These are phyloP conservation scores for Westerdykella ornata DNA, from an alignment of 2,329 filamentous ascomycete species.

Conservation along the genomic window DNA sequence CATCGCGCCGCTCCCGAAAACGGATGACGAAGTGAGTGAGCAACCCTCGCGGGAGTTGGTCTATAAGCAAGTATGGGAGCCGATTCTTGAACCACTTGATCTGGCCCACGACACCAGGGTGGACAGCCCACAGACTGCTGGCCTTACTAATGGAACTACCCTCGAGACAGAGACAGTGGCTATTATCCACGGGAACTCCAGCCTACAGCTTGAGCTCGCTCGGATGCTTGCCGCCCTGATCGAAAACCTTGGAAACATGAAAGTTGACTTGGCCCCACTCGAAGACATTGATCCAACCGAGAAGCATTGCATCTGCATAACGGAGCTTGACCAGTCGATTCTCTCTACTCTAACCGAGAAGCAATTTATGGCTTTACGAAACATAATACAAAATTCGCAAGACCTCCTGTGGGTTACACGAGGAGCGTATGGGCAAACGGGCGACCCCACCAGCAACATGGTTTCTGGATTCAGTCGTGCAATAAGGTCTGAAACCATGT, in stretches of 20 bases:
- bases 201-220: conserved; percentile 11
- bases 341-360: conserved; percentile 5
- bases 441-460: conserved; percentile 9
- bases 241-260: conserved; percentile 3
- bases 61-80: conserved; percentile 25
- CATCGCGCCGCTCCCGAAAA: conserved; percentile 17
- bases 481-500: conserved; percentile 13
- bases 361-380: conserved; percentile 6
- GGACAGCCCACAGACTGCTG: conserved; percentile 5
- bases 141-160: background rate
- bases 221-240: conserved; percentile 9
- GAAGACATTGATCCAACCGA: conserved; percentile 7
- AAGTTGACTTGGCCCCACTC: conserved; percentile 5
- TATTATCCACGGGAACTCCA: conserved; percentile 11
- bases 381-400: conserved; percentile 7
- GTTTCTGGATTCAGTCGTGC: conserved; percentile 10
- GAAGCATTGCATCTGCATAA: conserved; percentile 15
- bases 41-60: conserved; percentile 17
- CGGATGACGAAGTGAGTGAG: conserved; percentile 3
- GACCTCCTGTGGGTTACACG: conserved; percentile 18
- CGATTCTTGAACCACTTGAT: conserved; percentile 5
- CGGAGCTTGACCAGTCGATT: conserved; percentile 10
- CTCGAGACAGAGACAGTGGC: conserved; percentile 7
- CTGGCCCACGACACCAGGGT: conserved; percentile 1
- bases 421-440: conserved; percentile 8